These are phyloP conservation scores for Didymella segeticola DNA, from an alignment of 2,329 filamentous ascomycete species.

Conservation along the genomic window DNA sequence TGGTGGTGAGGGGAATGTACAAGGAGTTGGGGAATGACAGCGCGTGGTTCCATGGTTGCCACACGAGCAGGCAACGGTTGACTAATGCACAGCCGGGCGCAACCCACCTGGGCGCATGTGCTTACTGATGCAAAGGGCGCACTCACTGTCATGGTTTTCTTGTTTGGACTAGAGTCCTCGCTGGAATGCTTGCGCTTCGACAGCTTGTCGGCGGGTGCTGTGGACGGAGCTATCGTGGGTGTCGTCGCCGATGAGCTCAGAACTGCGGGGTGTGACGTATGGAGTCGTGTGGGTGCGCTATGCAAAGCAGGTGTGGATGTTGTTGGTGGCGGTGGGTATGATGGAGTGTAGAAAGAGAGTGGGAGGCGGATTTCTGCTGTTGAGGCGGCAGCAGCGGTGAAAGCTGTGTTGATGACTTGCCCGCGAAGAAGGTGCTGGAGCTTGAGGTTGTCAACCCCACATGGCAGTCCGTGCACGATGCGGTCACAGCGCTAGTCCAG, in stretches of 20 bases:
- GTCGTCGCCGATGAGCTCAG: slow-evolving; percentile 22
- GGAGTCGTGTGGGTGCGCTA: slow-evolving; percentile 6
- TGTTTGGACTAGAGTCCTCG: slow-evolving; percentile 49
- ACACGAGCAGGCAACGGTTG: slow-evolving; percentile 22
- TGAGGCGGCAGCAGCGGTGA: slow-evolving; percentile 21
- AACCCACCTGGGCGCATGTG: slow-evolving; percentile 13
- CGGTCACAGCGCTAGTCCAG: background rate
- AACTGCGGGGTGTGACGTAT: slow-evolving; percentile 24
- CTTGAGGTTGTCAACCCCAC: slow-evolving; percentile 19
- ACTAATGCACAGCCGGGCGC: slow-evolving; percentile 37
- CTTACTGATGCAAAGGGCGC: slow-evolving; percentile 3
- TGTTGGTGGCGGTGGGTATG: background rate
- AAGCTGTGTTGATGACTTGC: slow-evolving; percentile 19
- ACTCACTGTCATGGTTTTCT: slow-evolving; percentile 53
- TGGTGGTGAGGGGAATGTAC: background rate
- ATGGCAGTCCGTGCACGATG: slow-evolving; percentile 13
- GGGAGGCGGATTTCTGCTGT: slow-evolving; percentile 1
- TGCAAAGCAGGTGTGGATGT: background rate
- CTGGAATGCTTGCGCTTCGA: slow-evolving; percentile 50
- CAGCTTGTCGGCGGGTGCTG: slow-evolving; percentile 49
- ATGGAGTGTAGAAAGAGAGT: background rate
- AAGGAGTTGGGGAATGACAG: background rate
- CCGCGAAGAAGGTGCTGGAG: slow-evolving; percentile 31
- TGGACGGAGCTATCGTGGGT: slow-evolving; percentile 32
- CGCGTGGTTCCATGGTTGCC: slow-evolving; percentile 5